Evolutionary conservation across 495 filamentous ascomycete species (phyloP).

Genomic region (Talaromyces adpressus): DNA sequence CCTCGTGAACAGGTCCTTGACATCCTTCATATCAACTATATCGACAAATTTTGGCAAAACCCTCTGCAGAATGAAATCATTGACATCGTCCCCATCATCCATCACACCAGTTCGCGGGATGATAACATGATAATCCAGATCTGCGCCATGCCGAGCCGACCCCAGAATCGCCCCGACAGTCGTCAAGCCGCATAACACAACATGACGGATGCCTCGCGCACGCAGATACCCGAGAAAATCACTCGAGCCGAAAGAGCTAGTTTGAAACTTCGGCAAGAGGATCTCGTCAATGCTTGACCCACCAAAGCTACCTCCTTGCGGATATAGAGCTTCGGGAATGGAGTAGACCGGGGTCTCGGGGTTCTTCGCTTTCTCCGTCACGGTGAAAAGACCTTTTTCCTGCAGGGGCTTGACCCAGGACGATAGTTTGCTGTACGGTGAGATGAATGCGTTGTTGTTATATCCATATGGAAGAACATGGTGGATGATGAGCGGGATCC

Average conservation of each 20-base stretch:
- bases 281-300: slow-evolving; percentile 1
- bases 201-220: slow-evolving; percentile 3
- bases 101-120: slow-evolving; percentile 1
- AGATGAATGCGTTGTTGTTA: slow-evolving; percentile 5
- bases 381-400: slow-evolving; percentile 2
- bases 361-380: slow-evolving; percentile 3
- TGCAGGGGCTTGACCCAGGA: slow-evolving; percentile 4
- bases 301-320: background rate
- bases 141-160: slow-evolving; percentile 4
- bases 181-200: slow-evolving; percentile 4
- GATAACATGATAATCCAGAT: slow-evolving; percentile 6
- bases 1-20: background rate
- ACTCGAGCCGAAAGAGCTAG: slow-evolving; percentile 6
- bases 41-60: slow-evolving; percentile 4
- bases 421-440: slow-evolving; percentile 3
- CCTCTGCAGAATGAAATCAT: background rate
- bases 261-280: slow-evolving; percentile 6
- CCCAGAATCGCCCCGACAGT: slow-evolving; percentile 4
- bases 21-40: slow-evolving; percentile 4
- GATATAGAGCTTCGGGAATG: slow-evolving; percentile 2
- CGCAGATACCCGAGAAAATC: slow-evolving; percentile 3
- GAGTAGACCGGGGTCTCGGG: slow-evolving; percentile 1
- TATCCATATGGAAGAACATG: slow-evolving; percentile 4
- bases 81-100: slow-evolving; percentile 5
- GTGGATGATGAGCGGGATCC: slow-evolving; percentile 3